Percentiles rank a stretch among this genome's conserved stretches.
Conservation (phyloP, 108 stramenopile genomes). For the Fragilariopsis cylindrus region DNA sequence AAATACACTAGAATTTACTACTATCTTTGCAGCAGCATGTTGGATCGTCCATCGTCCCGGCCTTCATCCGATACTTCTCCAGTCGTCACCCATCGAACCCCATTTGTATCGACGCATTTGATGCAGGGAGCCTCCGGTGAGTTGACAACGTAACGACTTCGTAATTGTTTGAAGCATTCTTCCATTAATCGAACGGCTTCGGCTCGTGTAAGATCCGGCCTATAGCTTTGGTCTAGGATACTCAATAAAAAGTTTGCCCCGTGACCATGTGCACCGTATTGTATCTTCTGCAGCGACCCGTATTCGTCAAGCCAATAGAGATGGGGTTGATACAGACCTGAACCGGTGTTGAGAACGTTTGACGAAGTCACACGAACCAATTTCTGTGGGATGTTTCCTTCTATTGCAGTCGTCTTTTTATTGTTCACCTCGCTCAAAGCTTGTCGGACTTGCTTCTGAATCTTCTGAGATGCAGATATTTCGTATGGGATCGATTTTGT, state of each 20-base stretch:
- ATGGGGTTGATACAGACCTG: conserved; percentile 31
- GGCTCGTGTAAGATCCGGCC: conserved; percentile 47
- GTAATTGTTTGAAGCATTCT: conserved; percentile 72
- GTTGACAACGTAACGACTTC: conserved; percentile 71
- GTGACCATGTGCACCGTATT: conserved; percentile 74
- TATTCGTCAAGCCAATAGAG: conserved; percentile 83
- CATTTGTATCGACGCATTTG: conserved; percentile 68
- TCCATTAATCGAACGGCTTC: conserved; percentile 53
- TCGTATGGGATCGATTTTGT: background rate
- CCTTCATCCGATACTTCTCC: no score
- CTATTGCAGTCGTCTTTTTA: no score
- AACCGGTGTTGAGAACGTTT: no score
- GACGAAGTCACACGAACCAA: no score
- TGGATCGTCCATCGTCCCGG: no score
- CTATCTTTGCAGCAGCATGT: no score
- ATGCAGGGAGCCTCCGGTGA: conserved; percentile 70
- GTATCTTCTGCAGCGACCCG: conserved; percentile 66
- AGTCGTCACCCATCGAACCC: conserved; percentile 24
- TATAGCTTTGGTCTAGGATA: conserved; percentile 70
- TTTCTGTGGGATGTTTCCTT: no score
- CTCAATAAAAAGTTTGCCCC: conserved; percentile 71
- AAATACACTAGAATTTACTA: no score
- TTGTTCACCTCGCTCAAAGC: background rate
- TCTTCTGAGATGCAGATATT: background rate
- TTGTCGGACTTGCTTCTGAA: conserved; percentile 4